Conservation (phyloP, 129 eudicot species). For the Tagetes patula region DNA sequence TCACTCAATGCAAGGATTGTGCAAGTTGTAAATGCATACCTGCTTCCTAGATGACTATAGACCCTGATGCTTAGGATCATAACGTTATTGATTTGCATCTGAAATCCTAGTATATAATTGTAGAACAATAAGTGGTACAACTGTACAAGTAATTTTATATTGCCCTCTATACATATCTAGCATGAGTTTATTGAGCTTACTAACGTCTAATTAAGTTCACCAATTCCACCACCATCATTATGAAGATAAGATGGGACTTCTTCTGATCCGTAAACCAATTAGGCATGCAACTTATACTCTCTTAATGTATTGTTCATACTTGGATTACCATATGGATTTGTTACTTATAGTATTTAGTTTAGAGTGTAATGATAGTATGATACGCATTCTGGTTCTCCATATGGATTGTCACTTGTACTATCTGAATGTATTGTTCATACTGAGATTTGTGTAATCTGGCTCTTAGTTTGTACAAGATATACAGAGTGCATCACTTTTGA, state of each 20-base stretch:
- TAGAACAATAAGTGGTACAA: not conserved
- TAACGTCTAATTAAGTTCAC: not conserved
- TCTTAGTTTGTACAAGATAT: not conserved
- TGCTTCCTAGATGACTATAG: slow-evolving; percentile 8
- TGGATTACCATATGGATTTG: not conserved
- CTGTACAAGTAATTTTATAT: not conserved
- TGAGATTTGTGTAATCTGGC: not conserved
- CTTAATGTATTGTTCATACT: not conserved
- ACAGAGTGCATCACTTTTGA: not conserved
- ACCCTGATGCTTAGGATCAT: not conserved
- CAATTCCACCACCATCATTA: slow-evolving; percentile 7
- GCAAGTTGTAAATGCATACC: not conserved
- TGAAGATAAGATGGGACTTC: not conserved
- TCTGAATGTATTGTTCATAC: too few relatives aligned
- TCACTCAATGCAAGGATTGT: not conserved
- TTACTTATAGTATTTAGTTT: slow-evolving; percentile 1
- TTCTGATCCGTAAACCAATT: slow-evolving; percentile 36
- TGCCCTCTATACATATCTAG: not conserved
- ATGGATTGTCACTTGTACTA: too few relatives aligned
- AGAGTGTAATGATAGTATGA: slow-evolving; percentile 8
- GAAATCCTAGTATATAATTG: not conserved
- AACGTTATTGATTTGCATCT: not conserved
- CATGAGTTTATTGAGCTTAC: not conserved
- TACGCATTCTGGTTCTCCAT: not conserved
- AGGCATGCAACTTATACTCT: slow-evolving; percentile 25